Evolutionary conservation across 2,329 filamentous ascomycete species (phyloP).

Genomic region (Chlorencoelia australis): DNA sequence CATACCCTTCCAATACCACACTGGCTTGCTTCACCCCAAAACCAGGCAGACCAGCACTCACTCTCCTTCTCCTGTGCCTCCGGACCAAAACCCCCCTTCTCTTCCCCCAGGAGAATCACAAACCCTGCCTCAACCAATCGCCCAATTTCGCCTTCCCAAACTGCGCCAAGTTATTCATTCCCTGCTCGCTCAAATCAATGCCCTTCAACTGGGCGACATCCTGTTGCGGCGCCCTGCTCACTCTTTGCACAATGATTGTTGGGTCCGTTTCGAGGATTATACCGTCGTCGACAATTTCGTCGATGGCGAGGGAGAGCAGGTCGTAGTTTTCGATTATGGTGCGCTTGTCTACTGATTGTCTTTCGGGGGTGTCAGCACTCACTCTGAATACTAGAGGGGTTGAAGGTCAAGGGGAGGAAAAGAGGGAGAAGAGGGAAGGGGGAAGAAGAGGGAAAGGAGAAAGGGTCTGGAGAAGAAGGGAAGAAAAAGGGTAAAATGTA

Average conservation of each 20-base stretch:
- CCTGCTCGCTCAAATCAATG: slow-evolving; percentile 92
- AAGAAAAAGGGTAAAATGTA: slow-evolving; percentile 33
- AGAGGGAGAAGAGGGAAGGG: not conserved
- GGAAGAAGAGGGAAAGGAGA: slow-evolving; percentile 1
- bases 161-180: slow-evolving; percentile 86
- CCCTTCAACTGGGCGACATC: slow-evolving; percentile 83
- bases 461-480: not conserved
- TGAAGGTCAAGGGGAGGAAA: not conserved
- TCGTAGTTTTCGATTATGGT: slow-evolving; percentile 99
- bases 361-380: slow-evolving; percentile 30
- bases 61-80: too few relatives aligned
- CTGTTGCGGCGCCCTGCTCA: slow-evolving; percentile 83
- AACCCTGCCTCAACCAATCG: slow-evolving; percentile 79
- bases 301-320: slow-evolving; percentile 82
- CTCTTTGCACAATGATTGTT: slow-evolving; percentile 82
- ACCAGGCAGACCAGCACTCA: too few relatives aligned
- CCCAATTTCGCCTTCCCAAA: slow-evolving; percentile 87
- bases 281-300: slow-evolving; percentile 91
- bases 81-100: too few relatives aligned
- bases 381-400: too few relatives aligned
- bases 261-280: slow-evolving; percentile 97
- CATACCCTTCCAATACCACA: too few relatives aligned
- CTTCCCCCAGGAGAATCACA: slow-evolving; percentile 36
- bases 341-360: slow-evolving; percentile 92
- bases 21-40: too few relatives aligned